Base-by-base conservation (phyloP, 192 early-diverging fungal genomes). In the Coemansia sp. region DNA sequence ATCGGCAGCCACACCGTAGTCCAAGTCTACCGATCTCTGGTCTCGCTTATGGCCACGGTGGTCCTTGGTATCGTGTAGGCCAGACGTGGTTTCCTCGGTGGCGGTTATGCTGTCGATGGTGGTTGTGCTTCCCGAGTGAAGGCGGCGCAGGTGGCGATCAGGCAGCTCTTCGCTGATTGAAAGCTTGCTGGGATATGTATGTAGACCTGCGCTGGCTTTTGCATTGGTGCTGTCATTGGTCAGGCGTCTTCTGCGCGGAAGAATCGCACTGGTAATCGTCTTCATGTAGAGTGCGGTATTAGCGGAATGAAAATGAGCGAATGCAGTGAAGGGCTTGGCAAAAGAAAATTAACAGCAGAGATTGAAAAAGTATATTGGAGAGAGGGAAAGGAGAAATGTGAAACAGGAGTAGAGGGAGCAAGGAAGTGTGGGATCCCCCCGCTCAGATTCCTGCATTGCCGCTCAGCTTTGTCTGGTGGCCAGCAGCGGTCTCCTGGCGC, bases 401-500 rank as follows among this genome's bases (percentile, higher is more conserved):
- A 45, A 20, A 20, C 43, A 13, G 16, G n/a, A 45, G 18, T 18
- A 43, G 14, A n/a, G 40, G n/a, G n/a, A n/a, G 18, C 38, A 39
- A 39, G 38, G 10, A 14, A 14, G 16, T 9, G 16, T n/a, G 3
- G 16, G 16, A 5, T 43, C n/a, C n/a, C n/a, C n/a, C n/a, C 16
- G 13, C 40, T 45, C 43, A 45, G n/a, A 20, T 3, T 20, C 43
- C 43, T 9, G 43, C 18, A 8, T 45, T 45, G 43, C 43, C 43
- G 59, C 82, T 84, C 38, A 81, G 50, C 38, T 51, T 62, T 9
- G 67, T 51, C 74, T 91, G 88, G 63, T 80, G 78, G 2, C 71
- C 80, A 2, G 86, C 62, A 7, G 86, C 84, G 9, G 90, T 90
- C 37, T 88, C 85, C 50, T 83, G 65, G 42, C 87, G 85, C 71